A percentile compares a stretch with the other conserved stretches of the same genome.
Evolutionary conservation across 2,329 filamentous ascomycete genomes (phyloP).

Genomic region (Diaporthe sp.): DNA sequence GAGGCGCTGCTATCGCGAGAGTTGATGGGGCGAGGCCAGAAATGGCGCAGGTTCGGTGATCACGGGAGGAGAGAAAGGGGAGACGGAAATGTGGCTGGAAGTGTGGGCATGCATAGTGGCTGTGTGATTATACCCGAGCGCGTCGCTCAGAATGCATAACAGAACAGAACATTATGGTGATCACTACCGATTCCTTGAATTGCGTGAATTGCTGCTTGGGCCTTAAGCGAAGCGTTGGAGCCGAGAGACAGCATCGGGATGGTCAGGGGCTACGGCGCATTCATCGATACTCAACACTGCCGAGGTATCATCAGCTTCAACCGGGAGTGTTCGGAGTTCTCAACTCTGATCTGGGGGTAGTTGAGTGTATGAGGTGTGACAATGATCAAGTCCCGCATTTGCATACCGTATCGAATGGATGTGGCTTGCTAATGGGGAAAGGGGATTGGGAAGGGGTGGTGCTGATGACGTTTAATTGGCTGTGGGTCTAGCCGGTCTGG

Average conservation of each 20-base stretch:
- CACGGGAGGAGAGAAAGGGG: neutral
- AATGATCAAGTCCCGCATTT: neutral
- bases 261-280: neutral
- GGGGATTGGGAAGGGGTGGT: slow-evolving; percentile 5
- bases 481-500: slow-evolving; percentile 30
- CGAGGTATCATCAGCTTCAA: neutral
- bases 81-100: neutral
- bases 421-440: slow-evolving; percentile 7
- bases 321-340: neutral
- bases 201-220: neutral
- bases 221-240: neutral
- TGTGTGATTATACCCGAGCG: slow-evolving; percentile 41
- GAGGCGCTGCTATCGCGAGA: slow-evolving; percentile 44
- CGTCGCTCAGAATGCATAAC: slow-evolving; percentile 36
- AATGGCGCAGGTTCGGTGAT: slow-evolving; percentile 50
- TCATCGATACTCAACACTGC: neutral
- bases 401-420: neutral
- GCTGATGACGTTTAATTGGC: slow-evolving; percentile 40
- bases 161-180: neutral
- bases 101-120: slow-evolving; percentile 1
- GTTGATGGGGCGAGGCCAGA: slow-evolving; percentile 44
- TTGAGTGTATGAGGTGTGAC: neutral
- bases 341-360: neutral
- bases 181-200: neutral
- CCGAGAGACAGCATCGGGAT: neutral